These are phyloP conservation scores for Candolleomyces aberdarensis DNA, from an alignment of 768 basidiomycete species.

Conservation along the genomic window DNA sequence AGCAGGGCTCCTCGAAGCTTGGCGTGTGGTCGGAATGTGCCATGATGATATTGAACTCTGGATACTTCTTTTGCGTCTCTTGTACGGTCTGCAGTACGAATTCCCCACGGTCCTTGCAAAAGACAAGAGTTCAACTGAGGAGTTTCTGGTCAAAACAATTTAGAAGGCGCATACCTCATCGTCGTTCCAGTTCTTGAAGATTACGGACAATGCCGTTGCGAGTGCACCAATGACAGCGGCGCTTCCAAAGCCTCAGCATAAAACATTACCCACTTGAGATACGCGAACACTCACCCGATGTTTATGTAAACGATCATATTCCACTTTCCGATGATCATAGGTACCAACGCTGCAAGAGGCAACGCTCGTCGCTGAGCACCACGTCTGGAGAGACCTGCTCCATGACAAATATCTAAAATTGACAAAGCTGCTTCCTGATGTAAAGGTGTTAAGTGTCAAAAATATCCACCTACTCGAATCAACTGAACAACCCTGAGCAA, in stretches of 20 bases:
- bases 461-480: not conserved
- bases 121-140: not conserved
- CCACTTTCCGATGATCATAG: no score
- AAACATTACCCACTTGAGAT: no score
- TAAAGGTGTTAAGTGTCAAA: not conserved
- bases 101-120: not conserved
- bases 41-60: conserved; percentile 1
- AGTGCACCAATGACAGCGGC: not conserved
- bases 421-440: not conserved
- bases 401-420: not conserved
- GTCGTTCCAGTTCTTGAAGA: not conserved
- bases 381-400: not conserved
- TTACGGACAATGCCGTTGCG: not conserved
- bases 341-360: no score
- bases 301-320: no score
- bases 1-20: not conserved
- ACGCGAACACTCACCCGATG: no score
- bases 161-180: not conserved
- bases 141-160: not conserved
- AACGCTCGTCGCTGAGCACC: no score
- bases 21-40: not conserved
- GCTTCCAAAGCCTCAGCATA: not conserved
- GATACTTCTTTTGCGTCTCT: not conserved
- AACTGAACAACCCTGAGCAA: no score
- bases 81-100: not conserved